Evolutionary conservation across 2,329 filamentous ascomycete species (phyloP).

Genomic region (Talaromyces sp.): DNA sequence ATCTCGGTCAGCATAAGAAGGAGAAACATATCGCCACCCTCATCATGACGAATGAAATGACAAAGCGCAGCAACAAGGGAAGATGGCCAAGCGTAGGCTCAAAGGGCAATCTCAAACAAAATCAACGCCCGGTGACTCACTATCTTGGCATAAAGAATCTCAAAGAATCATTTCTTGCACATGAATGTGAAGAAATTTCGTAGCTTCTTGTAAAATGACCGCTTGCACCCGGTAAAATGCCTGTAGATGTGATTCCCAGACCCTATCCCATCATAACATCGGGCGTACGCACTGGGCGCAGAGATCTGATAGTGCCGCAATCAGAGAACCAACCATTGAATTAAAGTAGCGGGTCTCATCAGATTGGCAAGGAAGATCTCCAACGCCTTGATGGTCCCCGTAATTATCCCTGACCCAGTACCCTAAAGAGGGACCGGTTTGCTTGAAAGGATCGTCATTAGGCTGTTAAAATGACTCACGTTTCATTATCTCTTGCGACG

Average conservation of each 20-base stretch:
- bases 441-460: background rate
- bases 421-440: background rate
- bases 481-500: background rate
- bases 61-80: too few species aligned
- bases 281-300: background rate
- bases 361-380: background rate
- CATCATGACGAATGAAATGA: too few species aligned
- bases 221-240: background rate
- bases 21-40: background rate
- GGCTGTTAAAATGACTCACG: background rate
- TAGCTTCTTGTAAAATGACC: too few species aligned
- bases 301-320: background rate
- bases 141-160: background rate
- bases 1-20: background rate
- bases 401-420: background rate
- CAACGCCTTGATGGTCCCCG: too few species aligned
- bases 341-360: background rate
- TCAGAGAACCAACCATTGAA: background rate
- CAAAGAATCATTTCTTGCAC: background rate
- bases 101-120: too few species aligned
- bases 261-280: background rate
- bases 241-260: too few species aligned
- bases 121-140: too few species aligned
- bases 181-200: background rate
- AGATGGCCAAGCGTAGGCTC: too few species aligned